Evolutionary conservation across 2,329 filamentous ascomycete genomes (phyloP).

Genomic region (Alternaria burnsii): DNA sequence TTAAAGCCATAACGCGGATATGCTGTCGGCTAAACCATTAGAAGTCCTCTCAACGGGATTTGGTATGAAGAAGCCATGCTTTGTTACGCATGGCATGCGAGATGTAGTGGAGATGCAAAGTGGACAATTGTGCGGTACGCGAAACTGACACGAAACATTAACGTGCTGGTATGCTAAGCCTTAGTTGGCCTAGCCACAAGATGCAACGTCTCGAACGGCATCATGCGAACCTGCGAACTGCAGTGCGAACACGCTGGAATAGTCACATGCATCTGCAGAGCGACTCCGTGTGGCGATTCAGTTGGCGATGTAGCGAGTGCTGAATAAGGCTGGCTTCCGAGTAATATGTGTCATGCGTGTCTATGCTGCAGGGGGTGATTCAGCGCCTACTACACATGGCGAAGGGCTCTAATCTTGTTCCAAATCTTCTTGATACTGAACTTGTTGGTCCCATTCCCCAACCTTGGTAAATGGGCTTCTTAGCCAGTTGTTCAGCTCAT

Average conservation of each 20-base stretch:
- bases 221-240: background rate
- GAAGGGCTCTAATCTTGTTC: background rate
- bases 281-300: background rate
- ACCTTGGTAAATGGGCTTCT: constrained; percentile 78
- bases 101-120: background rate
- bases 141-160: constrained; percentile 15
- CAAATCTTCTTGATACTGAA: constrained; percentile 68
- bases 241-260: constrained; percentile 2
- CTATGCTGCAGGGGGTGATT: background rate
- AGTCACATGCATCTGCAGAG: background rate
- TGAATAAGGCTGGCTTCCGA: background rate
- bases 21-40: background rate
- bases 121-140: background rate
- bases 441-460: constrained; percentile 79
- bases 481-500: constrained; percentile 85
- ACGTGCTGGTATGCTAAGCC: background rate
- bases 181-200: background rate
- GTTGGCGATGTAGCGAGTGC: background rate
- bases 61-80: constrained; percentile 4
- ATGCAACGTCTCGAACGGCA: constrained; percentile 4
- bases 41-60: constrained; percentile 5
- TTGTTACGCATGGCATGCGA: background rate
- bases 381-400: background rate
- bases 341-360: background rate
- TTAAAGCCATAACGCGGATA: background rate